Conservation (phyloP, 2,329 filamentous ascomycete species). For the Chaetothyriales sp. region DNA sequence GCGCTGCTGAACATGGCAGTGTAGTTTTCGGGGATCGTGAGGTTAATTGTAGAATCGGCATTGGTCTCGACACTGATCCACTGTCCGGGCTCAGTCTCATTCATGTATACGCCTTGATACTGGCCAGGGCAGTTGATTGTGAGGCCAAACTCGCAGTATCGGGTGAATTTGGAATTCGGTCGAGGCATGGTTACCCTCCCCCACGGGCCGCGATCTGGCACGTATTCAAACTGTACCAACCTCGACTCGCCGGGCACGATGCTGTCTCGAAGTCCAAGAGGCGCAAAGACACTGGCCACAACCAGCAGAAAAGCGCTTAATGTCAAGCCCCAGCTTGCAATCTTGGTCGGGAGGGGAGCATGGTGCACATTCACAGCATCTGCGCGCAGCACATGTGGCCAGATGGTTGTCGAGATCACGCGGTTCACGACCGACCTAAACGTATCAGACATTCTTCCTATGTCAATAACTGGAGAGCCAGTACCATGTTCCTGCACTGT, state of each 20-base stretch:
- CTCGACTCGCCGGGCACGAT: slow-evolving; percentile 1
- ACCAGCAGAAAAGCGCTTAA: slow-evolving; percentile 3
- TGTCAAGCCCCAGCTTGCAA: slow-evolving; percentile 3
- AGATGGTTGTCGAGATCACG: slow-evolving; percentile 5
- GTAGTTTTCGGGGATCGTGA: slow-evolving; percentile 5
- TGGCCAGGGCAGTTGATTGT: slow-evolving; percentile 6
- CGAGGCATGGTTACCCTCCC: slow-evolving; percentile 5
- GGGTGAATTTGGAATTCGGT: slow-evolving; percentile 2
- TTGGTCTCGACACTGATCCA: slow-evolving; percentile 3
- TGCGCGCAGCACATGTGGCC: slow-evolving; percentile 5
- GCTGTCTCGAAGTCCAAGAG: slow-evolving; percentile 4
- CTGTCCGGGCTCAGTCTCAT: slow-evolving; percentile 3
- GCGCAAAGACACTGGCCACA: slow-evolving; percentile 2
- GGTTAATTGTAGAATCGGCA: slow-evolving; percentile 4
- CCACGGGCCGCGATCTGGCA: slow-evolving; percentile 4
- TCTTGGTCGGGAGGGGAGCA: not conserved
- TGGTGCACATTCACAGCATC: slow-evolving; percentile 4
- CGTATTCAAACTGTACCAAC: slow-evolving; percentile 5
- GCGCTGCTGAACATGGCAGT: slow-evolving; percentile 6
- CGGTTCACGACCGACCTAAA: slow-evolving; percentile 6
- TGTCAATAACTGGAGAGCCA: too few species aligned
- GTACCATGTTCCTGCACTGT: slow-evolving; percentile 28
- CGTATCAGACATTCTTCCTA: slow-evolving; percentile 1
- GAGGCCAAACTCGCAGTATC: slow-evolving; percentile 4
- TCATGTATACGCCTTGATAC: slow-evolving; percentile 8